Conservation (phyloP, 352 stramenopile species). For the Phytophthora agathidicida region DNA sequence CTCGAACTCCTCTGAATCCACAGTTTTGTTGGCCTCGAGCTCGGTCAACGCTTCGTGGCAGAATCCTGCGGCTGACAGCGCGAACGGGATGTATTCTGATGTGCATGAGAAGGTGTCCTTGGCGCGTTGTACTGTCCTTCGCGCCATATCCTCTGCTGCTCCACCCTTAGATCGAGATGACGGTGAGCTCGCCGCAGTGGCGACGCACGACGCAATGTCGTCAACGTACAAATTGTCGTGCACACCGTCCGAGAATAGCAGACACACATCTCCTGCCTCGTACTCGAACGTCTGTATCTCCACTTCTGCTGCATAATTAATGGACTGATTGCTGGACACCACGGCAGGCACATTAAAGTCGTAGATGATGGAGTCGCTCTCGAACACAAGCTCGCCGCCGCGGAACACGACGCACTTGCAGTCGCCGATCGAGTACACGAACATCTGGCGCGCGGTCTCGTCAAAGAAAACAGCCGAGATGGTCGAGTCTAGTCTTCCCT, state of each 20-base stretch:
- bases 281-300: constrained; percentile 79
- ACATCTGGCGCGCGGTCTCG: constrained; percentile 71
- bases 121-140: constrained; percentile 68
- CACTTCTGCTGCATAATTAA: constrained; percentile 79
- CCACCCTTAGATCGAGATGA: constrained; percentile 31
- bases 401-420: constrained; percentile 89
- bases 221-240: constrained; percentile 90
- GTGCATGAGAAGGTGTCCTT: constrained; percentile 71
- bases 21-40: constrained; percentile 69
- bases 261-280: constrained; percentile 76
- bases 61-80: constrained; percentile 82
- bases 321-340: constrained; percentile 85
- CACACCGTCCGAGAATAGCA: constrained; percentile 88
- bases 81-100: constrained; percentile 85
- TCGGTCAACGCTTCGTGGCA: constrained; percentile 80
- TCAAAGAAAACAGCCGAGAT: constrained; percentile 86
- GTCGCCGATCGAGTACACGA: constrained; percentile 87
- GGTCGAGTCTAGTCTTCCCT: constrained; percentile 84
- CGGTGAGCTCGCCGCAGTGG: constrained; percentile 18
- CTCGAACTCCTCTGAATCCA: constrained; percentile 71
- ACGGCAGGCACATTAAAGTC: constrained; percentile 91
- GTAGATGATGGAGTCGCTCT: constrained; percentile 91
- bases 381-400: constrained; percentile 67
- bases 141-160: constrained; percentile 79
- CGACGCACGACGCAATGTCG: constrained; percentile 73